Base-by-base conservation (phyloP, 2,329 filamentous ascomycete species). In the Aureobasidium sp. region DNA sequence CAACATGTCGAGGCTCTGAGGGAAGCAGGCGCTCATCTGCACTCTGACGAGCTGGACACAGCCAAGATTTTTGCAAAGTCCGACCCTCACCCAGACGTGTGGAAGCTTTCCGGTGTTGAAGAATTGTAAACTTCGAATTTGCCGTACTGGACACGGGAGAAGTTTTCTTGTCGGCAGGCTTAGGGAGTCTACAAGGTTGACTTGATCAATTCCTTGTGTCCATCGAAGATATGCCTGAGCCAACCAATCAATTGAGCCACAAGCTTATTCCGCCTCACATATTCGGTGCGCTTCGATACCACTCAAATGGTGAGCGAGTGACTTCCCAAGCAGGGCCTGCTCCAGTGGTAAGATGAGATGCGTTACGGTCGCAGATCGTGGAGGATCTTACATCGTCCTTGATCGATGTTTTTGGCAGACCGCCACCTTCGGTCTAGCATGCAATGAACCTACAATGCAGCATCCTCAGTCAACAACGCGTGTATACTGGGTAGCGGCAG, bases 21-120 rank as follows among this genome's bases (percentile, higher is more conserved):
- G 49, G 77, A 81, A 69, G 82, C 81, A 15, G 83, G 83, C 20
- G 83, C 82, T 27, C 83, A 86, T 76, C 72, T 85, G 66, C 82
- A 85, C 68, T 76, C 80, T 3, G 81, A 83, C 63, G 83, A 86
- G 72, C 72, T 79, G 66, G 74, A 74, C 31, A 77, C 81, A 45
- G 82, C 82, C 44, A 78, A 77, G 69, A 72, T 82, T 56, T 78
- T 66, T n/a, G 49, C 31, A 25, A 62, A 62, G 42, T 59, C 64
- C 36, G 57, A 36, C 17, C 51, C 52, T 22, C 34, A 62, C 22
- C 41, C 53, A 25, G 57, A 63, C 8, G 49, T 64, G 11, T 65
- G 64, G 64, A 44, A 59, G 29, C 52, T 49, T 48, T 62, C 64
- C 5, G 64, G 62, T 5, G 39, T 63, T 14, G 57, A 61, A 12